Percentiles rank a stretch among this genome's conserved stretches.
Conservation (phyloP, 176 grass and related monocot genomes). For the Carex pumila region DNA sequence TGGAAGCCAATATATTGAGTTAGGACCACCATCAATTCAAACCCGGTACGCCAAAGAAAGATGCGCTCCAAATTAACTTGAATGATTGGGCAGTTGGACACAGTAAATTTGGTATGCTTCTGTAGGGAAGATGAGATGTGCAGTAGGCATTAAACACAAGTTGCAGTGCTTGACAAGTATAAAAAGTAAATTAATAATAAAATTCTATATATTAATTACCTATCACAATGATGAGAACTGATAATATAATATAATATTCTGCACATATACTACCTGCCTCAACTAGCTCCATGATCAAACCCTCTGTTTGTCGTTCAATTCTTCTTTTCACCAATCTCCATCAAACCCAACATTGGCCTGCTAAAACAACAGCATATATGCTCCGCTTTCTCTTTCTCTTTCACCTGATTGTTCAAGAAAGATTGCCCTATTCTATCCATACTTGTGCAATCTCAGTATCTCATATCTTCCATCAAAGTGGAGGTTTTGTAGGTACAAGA, state of each 20-base stretch:
- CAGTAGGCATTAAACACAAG: no score
- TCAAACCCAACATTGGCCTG: not conserved
- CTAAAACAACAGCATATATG: not conserved
- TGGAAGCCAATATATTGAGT: no score
- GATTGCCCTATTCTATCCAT: not conserved
- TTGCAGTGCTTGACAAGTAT: no score
- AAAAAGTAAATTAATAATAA: no score
- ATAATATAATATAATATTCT: not conserved
- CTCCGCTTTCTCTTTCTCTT: not conserved
- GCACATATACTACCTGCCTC: not conserved
- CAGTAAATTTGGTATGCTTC: no score
- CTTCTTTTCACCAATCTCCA: not conserved
- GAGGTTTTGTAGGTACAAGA: not conserved
- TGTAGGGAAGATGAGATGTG: no score
- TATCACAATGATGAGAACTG: not conserved
- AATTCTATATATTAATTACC: not conserved
- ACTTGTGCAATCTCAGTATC: not conserved
- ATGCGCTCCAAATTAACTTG: no score
- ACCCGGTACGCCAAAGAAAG: no score
- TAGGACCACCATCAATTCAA: no score
- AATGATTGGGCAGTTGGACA: no score
- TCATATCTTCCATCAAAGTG: not conserved
- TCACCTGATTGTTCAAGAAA: not conserved
- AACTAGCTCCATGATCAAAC: not conserved
- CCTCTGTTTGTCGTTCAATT: not conserved